Percentiles rank a stretch among this genome's conserved stretches.
Evolutionary conservation across 176 grass and related monocot species (phyloP).

Genomic region (Cenchrus fungigraminus): DNA sequence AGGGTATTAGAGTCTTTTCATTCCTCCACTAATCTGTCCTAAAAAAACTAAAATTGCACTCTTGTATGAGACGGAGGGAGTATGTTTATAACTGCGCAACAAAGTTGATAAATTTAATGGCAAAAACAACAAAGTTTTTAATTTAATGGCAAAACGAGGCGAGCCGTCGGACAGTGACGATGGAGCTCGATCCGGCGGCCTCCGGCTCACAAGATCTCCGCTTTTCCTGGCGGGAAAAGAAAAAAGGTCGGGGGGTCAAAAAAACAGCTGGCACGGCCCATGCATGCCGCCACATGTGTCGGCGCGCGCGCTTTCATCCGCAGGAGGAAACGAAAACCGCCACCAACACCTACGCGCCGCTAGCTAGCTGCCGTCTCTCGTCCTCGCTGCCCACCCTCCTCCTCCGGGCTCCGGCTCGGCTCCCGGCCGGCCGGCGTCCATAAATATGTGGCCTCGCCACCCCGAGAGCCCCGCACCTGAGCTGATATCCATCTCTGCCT

Average conservation of each 20-base stretch:
- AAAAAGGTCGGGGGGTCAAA: not conserved
- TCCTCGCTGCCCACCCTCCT: not conserved
- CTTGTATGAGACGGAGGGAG: no score
- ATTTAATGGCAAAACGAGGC: no score
- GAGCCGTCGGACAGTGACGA: not conserved
- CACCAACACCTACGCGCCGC: conserved; percentile 22
- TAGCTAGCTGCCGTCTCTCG: not conserved
- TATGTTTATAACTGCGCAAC: no score
- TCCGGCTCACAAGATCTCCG: conserved; percentile 32
- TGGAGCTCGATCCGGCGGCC: no score
- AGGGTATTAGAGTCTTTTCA: no score
- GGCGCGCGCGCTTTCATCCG: conserved; percentile 9
- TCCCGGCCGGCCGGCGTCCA: conserved; percentile 23
- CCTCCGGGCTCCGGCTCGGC: not conserved
- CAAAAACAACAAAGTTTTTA: no score
- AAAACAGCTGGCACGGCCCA: conserved; percentile 45
- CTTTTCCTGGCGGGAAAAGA: not conserved
- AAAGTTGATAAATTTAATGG: no score
- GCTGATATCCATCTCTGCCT: not conserved
- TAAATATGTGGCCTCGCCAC: conserved; percentile 38
- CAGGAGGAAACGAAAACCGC: conserved; percentile 47
- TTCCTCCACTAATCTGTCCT: no score
- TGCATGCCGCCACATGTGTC: conserved; percentile 45
- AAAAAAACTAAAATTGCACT: no score
- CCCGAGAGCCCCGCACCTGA: not conserved